A percentile compares a stretch with the other conserved stretches of the same genome.
phyloP scores from a whole-genome alignment of 441 rosid genomes.

The Brassica balearica region DNA sequence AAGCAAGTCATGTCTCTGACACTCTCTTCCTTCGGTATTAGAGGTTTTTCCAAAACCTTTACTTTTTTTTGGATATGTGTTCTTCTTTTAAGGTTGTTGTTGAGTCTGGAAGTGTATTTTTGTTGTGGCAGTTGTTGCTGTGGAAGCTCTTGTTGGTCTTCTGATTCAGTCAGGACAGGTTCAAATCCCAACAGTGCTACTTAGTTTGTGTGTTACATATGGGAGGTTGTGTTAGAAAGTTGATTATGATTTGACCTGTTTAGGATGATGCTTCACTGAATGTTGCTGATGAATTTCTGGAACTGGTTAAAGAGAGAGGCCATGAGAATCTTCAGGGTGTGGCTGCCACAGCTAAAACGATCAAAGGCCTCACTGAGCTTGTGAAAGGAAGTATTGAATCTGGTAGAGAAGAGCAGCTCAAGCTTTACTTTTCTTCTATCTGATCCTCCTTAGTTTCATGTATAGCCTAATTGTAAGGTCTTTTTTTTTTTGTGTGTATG shows the following conservation, averaged over 20 bases:
- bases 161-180: slow-evolving; percentile 77
- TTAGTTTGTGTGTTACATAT: not conserved
- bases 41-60: slow-evolving; percentile 48
- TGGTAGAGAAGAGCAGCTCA: slow-evolving; percentile 50
- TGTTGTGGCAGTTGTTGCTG: slow-evolving; percentile 63
- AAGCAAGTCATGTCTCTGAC: slow-evolving; percentile 47
- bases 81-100: slow-evolving; percentile 14
- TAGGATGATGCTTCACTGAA: slow-evolving; percentile 85
- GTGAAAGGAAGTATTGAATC: slow-evolving; percentile 59
- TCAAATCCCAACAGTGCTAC: slow-evolving; percentile 5
- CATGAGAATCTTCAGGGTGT: slow-evolving; percentile 43
- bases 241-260: slow-evolving; percentile 45
- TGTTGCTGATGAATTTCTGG: slow-evolving; percentile 68
- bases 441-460: not conserved
- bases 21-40: slow-evolving; percentile 54
- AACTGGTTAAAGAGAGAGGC: slow-evolving; percentile 45
- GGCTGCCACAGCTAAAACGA: slow-evolving; percentile 57
- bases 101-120: slow-evolving; percentile 23
- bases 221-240: not conserved
- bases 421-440: not conserved
- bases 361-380: slow-evolving; percentile 79
- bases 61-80: not conserved
- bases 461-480: slow-evolving; percentile 30
- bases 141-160: slow-evolving; percentile 84
- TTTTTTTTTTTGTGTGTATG: not conserved